Conservation (phyloP, 495 filamentous ascomycete species). For the Penicillium canariense region DNA sequence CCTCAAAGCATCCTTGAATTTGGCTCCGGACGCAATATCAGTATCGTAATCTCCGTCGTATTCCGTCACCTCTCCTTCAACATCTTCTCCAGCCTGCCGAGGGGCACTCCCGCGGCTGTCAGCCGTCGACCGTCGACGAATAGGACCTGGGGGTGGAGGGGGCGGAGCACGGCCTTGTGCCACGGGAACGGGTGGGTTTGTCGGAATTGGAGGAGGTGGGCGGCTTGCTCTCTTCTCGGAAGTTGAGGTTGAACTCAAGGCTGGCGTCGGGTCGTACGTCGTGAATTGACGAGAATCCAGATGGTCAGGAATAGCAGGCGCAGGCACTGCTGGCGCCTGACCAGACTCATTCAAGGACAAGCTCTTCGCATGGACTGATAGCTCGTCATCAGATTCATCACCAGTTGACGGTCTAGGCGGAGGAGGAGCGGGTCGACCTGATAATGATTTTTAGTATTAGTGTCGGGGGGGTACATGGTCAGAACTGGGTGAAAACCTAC, state of each 20-base stretch:
- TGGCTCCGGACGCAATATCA: conserved; percentile 86
- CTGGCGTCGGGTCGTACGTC: conserved; percentile 47
- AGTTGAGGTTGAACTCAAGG: conserved; percentile 45
- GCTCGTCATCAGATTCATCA: conserved; percentile 90
- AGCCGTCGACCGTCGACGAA: conserved; percentile 60
- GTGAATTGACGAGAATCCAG: conserved; percentile 41
- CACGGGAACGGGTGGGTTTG: conserved; percentile 46
- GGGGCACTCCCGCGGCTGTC: conserved; percentile 47
- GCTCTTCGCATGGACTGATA: conserved; percentile 62
- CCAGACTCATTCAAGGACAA: conserved; percentile 40
- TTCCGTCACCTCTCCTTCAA: conserved; percentile 81
- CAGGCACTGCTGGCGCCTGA: conserved; percentile 44
- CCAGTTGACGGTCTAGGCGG: conserved; percentile 58
- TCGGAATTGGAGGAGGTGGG: conserved; percentile 51
- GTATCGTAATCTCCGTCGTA: conserved; percentile 99
- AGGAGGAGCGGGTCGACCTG: conserved; percentile 59
- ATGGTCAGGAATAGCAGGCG: conserved; percentile 48
- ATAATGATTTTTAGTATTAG: conserved; percentile 21
- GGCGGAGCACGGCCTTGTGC: conserved; percentile 68
- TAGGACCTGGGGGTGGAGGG: conserved; percentile 66
- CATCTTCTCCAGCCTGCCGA: conserved; percentile 55
- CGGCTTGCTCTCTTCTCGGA: conserved; percentile 52
- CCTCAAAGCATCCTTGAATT: conserved; percentile 88
- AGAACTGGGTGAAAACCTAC: conserved; percentile 46
- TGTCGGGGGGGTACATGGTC: background rate